A percentile compares a stretch with the other conserved stretches of the same genome.
Evolutionary conservation across 768 basidiomycete species (phyloP).

Genomic region (Termitomyces sp.): DNA sequence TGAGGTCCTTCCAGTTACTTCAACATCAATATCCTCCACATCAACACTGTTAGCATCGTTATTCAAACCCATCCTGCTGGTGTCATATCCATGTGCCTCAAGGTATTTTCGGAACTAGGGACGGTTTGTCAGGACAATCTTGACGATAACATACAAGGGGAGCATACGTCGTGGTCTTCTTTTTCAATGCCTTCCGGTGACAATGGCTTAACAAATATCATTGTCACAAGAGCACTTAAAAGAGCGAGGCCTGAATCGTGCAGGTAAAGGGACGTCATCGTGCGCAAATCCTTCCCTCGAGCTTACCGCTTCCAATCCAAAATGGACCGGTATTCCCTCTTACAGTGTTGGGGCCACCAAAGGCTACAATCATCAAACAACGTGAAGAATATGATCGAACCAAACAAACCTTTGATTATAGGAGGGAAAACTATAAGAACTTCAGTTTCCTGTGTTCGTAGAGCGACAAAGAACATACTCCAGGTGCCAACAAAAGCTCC

Average conservation of each 20-base stretch:
- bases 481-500: conserved; percentile 83
- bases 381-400: not conserved
- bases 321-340: conserved; percentile 80
- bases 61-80: conserved; percentile 21
- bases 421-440: conserved; percentile 52
- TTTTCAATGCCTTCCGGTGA: conserved; percentile 72
- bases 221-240: conserved; percentile 68
- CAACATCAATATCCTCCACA: not conserved
- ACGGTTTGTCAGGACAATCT: not conserved
- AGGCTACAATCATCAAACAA: conserved; percentile 36
- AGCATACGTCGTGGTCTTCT: conserved; percentile 32
- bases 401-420: conserved; percentile 52
- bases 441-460: not conserved
- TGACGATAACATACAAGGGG: not conserved
- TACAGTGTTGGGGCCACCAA: conserved; percentile 48
- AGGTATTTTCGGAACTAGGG: conserved; percentile 79
- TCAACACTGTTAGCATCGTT: not conserved
- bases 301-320: conserved; percentile 70
- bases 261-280: conserved; percentile 1
- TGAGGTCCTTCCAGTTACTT: not conserved
- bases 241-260: conserved; percentile 55
- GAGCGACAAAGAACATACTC: conserved; percentile 41
- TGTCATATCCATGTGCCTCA: conserved; percentile 74
- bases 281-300: not conserved
- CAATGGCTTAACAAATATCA: conserved; percentile 72